These are phyloP conservation scores for Austroboletus rostrupii DNA, from an alignment of 1,284 basidiomycete genomes.

Conservation along the genomic window DNA sequence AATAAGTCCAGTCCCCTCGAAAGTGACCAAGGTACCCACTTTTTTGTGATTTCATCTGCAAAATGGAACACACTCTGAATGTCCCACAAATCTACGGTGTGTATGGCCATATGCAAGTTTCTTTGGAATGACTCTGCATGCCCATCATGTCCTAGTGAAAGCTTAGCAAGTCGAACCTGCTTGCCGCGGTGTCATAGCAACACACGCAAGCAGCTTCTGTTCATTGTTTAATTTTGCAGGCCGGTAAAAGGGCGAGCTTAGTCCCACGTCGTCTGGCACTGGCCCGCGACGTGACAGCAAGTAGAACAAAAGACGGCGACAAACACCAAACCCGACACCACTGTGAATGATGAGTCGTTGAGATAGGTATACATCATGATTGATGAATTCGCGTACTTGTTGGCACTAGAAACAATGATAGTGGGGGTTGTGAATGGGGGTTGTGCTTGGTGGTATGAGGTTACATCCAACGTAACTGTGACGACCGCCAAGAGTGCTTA, in stretches of 20 bases:
- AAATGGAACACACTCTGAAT: conserved; percentile 65
- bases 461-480: no score
- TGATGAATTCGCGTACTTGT: conserved; percentile 43
- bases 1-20: conserved; percentile 1
- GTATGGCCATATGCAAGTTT: conserved; percentile 60
- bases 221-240: conserved; percentile 67
- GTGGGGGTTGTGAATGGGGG: conserved; percentile 41
- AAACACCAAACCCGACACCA: conserved; percentile 83
- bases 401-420: conserved; percentile 67
- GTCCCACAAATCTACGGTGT: conserved; percentile 64
- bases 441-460: conserved; percentile 30
- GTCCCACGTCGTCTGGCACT: conserved; percentile 9
- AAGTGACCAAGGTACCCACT: conserved; percentile 38
- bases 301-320: conserved; percentile 73
- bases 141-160: conserved; percentile 38
- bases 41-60: conserved; percentile 49
- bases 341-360: conserved; percentile 49
- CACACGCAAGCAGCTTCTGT: conserved; percentile 60
- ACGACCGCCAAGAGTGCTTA: no score
- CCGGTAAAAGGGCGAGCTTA: conserved; percentile 74
- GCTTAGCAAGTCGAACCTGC: conserved; percentile 39
- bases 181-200: conserved; percentile 50
- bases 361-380: background rate
- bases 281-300: conserved; percentile 46
- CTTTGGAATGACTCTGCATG: conserved; percentile 56